Conservation (phyloP, 306 rosid genomes). For the barrel medic (Medicago truncatula) region MtrunA17r5.0-ANR NC_053048.1:38595001-38595500, state of each 20-base stretch:
- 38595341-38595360: constrained; percentile 58
- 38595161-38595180: background rate
- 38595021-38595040: background rate
- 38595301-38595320: constrained; percentile 58
- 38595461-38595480: constrained; percentile 48
- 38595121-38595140: background rate
- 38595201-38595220: background rate
- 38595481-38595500: constrained; percentile 31
- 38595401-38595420: constrained; percentile 54
- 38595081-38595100: background rate
- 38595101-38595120: background rate
- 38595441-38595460: constrained; percentile 72
- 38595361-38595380: constrained; percentile 56
- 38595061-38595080: background rate
- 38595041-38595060: background rate
- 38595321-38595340: constrained; percentile 69
- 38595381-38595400: constrained; percentile 53
- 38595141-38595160: background rate
- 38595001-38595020: background rate
- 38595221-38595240: background rate
- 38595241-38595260: background rate
- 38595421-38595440: constrained; percentile 59
- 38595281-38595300: constrained; percentile 16
- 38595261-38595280: background rate
- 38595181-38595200: background rate